These are phyloP conservation scores for Coemansia sp. DNA, from an alignment of 192 early-diverging fungal species.

Conservation along the genomic window DNA sequence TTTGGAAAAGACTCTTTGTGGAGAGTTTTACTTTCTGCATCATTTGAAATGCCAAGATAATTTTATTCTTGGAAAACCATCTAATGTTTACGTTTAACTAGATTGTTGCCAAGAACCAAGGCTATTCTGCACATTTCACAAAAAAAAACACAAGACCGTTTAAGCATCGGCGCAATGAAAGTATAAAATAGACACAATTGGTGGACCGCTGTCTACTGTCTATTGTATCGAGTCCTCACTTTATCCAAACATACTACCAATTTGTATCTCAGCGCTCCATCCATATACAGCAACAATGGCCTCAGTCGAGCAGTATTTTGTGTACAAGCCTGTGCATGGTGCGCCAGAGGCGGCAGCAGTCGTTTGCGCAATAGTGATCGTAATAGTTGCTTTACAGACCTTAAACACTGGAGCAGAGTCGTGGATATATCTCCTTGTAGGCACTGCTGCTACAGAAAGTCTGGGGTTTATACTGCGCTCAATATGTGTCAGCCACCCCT, in stretches of 20 bases:
- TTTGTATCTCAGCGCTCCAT: no score
- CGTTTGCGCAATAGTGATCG: conserved; percentile 7
- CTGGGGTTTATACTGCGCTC: conserved; percentile 37
- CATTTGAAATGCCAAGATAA: neutral
- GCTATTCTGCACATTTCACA: no score
- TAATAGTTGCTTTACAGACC: conserved; percentile 6
- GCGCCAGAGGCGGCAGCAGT: conserved; percentile 25
- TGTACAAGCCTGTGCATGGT: conserved; percentile 29
- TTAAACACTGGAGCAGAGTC: conserved; percentile 1
- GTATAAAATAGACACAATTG: no score
- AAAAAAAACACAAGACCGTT: no score
- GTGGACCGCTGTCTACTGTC: no score
- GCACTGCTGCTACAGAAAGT: conserved; percentile 39
- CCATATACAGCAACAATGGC: neutral
- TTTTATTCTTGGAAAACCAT: neutral
- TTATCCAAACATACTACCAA: no score
- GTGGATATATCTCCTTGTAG: conserved; percentile 33
- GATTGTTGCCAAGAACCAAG: neutral
- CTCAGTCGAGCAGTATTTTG: conserved; percentile 18
- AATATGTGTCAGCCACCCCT: conserved; percentile 29
- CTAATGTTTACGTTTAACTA: neutral
- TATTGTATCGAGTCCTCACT: no score
- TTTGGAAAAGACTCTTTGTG: no score
- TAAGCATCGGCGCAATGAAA: neutral
- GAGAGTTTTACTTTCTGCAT: no score